Evolutionary conservation across 441 rosid genomes (phyloP).

Genomic region (Eruca vesicaria): DNA sequence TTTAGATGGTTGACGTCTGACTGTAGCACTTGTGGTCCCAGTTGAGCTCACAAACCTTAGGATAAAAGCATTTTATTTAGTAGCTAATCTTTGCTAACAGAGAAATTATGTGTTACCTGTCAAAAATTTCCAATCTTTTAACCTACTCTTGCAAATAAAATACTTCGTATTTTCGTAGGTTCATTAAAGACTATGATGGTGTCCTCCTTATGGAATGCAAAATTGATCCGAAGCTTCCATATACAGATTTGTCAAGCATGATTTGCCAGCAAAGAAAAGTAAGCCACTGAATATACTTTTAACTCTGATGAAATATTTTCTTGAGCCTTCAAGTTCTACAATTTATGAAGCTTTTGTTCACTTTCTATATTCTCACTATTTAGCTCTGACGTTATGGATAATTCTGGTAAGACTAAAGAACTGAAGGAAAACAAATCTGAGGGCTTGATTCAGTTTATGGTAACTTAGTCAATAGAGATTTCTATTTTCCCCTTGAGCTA

Average conservation of each 20-base stretch:
- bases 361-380: background rate
- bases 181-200: slow-evolving; percentile 97
- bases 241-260: slow-evolving; percentile 91
- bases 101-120: background rate
- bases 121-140: background rate
- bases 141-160: slow-evolving; percentile 17
- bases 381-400: background rate
- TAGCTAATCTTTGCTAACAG: slow-evolving; percentile 4
- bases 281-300: slow-evolving; percentile 3
- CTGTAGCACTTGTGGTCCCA: background rate
- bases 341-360: background rate
- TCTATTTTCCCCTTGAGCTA: background rate
- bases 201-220: slow-evolving; percentile 99
- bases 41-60: slow-evolving; percentile 3
- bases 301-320: background rate
- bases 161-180: slow-evolving; percentile 45
- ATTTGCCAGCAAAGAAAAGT: slow-evolving; percentile 91
- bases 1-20: background rate
- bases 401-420: background rate
- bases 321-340: background rate
- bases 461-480: background rate
- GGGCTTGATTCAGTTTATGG: background rate
- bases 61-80: background rate
- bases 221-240: slow-evolving; percentile 97
- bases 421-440: background rate